These are phyloP conservation scores for Eutrema heterophyllum DNA, from an alignment of 345 rosid species.

Conservation along the genomic window DNA sequence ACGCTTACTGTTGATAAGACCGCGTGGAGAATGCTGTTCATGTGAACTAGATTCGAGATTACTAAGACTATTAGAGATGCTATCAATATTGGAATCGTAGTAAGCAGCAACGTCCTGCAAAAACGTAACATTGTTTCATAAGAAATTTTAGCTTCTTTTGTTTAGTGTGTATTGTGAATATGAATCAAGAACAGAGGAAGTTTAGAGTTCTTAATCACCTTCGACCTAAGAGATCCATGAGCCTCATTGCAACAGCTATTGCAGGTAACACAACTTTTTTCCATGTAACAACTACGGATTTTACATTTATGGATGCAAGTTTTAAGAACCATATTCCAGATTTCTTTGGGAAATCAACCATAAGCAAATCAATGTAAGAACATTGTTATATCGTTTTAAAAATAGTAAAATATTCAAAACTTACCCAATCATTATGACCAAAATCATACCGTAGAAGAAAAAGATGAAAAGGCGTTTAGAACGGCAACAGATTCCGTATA, in stretches of 20 bases:
- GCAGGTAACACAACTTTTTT: constrained; percentile 56
- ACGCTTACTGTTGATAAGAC: constrained; percentile 66
- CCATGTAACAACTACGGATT: too few species aligned
- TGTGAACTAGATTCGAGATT: constrained; percentile 45
- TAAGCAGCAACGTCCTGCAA: constrained; percentile 81
- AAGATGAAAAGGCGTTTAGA: not conserved
- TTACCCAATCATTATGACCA: not conserved
- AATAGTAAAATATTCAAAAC: too few species aligned
- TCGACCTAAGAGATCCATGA: constrained; percentile 89
- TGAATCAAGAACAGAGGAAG: not conserved
- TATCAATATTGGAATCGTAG: constrained; percentile 71
- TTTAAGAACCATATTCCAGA: too few species aligned
- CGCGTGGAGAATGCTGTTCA: constrained; percentile 57
- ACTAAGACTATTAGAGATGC: constrained; percentile 56
- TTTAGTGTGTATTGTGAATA: not conserved
- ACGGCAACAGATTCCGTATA: constrained; percentile 16
- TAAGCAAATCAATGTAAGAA: too few species aligned
- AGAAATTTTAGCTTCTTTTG: not conserved
- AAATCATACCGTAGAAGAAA: not conserved
- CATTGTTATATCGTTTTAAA: too few species aligned
- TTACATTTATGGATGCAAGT: too few species aligned
- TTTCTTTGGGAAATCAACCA: too few species aligned
- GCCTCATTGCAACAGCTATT: constrained; percentile 94
- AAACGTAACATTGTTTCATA: not conserved
- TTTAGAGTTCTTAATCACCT: constrained; percentile 39